Evolutionary conservation across 768 basidiomycete species (phyloP), one percentile per base, ranked within the genome.

Genomic region (Sarcodon aspratus): DNA sequence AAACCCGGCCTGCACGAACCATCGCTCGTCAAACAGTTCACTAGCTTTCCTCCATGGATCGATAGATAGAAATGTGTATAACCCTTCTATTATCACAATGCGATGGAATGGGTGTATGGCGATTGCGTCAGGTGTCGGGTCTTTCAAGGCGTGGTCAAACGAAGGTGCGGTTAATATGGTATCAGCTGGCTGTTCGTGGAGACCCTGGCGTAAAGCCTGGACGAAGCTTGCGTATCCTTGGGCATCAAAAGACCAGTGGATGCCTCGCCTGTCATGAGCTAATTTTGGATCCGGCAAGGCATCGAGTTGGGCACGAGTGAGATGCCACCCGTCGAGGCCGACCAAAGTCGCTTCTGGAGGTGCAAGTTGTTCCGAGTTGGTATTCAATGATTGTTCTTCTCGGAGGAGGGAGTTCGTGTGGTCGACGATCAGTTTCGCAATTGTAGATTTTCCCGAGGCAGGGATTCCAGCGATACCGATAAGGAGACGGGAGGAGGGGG

Each of bases 241-340:
- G 6, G 76, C 80, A 55, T 96, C 83, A 58, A 97, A 97, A 1
- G 93, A 96, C 85, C 91, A 95, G 55, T 92, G 86, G 11, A 74
- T 81, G 2, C 94, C 94, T 17, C 93, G 77, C 43, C 89, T 65
- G 50, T 82, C 82, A 55, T 85, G 79, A 0, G 93, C 91, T 36
- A 80, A 73, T 47, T 74, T 70, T 0, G 92, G 83, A 61, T 96
- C 80, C 11, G 79, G 77, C 59, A 93, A 75, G 17, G 66, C 59
- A 57, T 88, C 88, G 27, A 98, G 76, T 54, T 87, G 79, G 4
- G 78, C 75, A 18, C 90, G 78, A 13, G 86, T 76, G 51, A 85
- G 72, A 62, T 98, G 94, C 91, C 92, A 98, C 9, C 95, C 94
- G 60, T 97, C 94, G 36, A 92, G 69, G 7, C 85, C 79, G 9